Evolutionary conservation across 75 land plant genomes (phyloP).

Genomic region (Chamaecyparis obtusa): DNA sequence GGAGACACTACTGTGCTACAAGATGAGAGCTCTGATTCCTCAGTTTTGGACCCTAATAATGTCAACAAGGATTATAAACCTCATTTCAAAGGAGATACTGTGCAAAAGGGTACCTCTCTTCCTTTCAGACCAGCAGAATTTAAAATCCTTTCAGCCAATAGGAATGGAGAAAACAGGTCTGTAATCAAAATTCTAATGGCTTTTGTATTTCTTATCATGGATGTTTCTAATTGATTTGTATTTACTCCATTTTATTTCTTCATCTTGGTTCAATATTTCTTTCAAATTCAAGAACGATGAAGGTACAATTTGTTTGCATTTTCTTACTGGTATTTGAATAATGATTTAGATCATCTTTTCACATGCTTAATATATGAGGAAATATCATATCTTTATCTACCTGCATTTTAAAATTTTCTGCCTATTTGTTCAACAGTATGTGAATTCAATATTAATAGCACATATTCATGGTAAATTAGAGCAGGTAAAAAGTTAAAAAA

Average conservation of each 20-base stretch:
- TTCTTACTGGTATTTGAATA: not conserved
- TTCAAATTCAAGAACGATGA: not conserved
- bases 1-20: not conserved
- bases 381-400: not conserved
- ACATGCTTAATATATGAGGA: not conserved
- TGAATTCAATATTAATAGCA: not conserved
- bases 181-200: not conserved
- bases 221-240: not conserved
- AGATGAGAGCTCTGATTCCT: not conserved
- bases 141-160: not conserved
- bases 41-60: constrained; percentile 2
- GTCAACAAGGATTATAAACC: not conserved
- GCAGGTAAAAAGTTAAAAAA: not conserved
- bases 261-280: not conserved
- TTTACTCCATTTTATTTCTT: not conserved
- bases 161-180: not conserved
- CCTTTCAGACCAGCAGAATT: constrained; percentile 3
- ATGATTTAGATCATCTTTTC: not conserved
- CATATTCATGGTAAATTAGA: not conserved
- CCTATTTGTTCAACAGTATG: not conserved
- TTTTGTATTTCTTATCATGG: not conserved
- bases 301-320: not conserved
- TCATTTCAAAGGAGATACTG: not conserved
- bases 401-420: not conserved
- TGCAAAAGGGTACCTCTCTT: not conserved